phyloP scores from a whole-genome alignment of 371 early-diverging fungal genomes.

The Rhizopus stolonifer region DNA sequence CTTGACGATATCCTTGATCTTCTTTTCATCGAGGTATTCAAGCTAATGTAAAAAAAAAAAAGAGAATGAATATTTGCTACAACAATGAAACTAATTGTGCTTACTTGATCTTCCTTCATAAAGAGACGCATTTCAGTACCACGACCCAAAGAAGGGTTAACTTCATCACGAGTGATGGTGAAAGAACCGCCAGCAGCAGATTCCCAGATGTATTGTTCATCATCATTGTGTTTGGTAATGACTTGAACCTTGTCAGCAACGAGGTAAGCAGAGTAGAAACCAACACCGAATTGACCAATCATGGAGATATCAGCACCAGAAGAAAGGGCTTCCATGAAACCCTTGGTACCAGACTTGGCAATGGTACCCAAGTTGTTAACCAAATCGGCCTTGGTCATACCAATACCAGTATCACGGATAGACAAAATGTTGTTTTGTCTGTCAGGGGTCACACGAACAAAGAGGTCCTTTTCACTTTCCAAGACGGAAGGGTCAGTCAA shows the following conservation, averaged over 20 bases:
- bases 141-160: slow-evolving; percentile 59
- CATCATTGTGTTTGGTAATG: slow-evolving; percentile 76
- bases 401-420: slow-evolving; percentile 86
- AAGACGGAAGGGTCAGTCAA: slow-evolving; percentile 59
- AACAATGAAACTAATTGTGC: slow-evolving; percentile 47
- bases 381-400: slow-evolving; percentile 87
- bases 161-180: slow-evolving; percentile 73
- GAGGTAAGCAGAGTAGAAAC: slow-evolving; percentile 85
- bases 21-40: slow-evolving; percentile 55
- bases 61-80: neutral
- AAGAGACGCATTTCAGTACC: slow-evolving; percentile 83
- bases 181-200: slow-evolving; percentile 65
- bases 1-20: slow-evolving; percentile 67
- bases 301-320: slow-evolving; percentile 59
- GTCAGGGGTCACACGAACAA: slow-evolving; percentile 65
- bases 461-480: slow-evolving; percentile 55
- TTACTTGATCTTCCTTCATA: slow-evolving; percentile 74
- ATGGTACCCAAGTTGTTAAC: slow-evolving; percentile 85
- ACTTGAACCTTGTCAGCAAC: slow-evolving; percentile 87
- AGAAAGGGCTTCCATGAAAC: slow-evolving; percentile 52
- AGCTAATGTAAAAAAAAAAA: slow-evolving; percentile 29
- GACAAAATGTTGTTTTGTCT: slow-evolving; percentile 59
- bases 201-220: slow-evolving; percentile 80
- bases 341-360: slow-evolving; percentile 74
- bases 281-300: slow-evolving; percentile 96